These are phyloP conservation scores for Alternaria solani DNA, from an alignment of 2,329 filamentous ascomycete species.

Conservation along the genomic window DNA sequence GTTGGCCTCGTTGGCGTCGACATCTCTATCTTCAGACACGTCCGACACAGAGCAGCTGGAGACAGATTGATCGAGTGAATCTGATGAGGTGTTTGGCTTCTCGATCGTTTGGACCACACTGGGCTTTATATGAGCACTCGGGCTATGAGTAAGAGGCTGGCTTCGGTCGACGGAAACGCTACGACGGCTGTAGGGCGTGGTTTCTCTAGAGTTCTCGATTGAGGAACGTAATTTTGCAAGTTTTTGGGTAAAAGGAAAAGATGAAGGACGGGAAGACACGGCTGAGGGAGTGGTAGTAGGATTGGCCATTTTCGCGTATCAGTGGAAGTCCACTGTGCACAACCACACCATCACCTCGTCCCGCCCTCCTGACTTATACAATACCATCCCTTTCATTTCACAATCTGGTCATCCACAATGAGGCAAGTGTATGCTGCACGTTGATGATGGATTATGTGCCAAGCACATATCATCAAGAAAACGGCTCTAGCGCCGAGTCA, in stretches of 20 bases:
- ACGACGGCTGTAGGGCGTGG: not conserved
- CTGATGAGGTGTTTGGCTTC: not conserved
- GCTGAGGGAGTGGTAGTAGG: not conserved
- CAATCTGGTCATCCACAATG: not conserved
- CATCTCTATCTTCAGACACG: not conserved
- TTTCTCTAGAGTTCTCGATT: not conserved
- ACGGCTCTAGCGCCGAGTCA: constrained; percentile 8
- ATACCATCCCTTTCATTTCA: not conserved
- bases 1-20: not conserved
- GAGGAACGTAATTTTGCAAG: not conserved
- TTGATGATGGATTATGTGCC: constrained; percentile 5
- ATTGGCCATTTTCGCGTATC: not conserved
- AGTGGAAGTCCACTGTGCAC: not conserved
- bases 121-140: not conserved
- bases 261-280: not conserved
- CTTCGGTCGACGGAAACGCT: not conserved
- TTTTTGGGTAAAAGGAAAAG: not conserved
- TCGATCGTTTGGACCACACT: not conserved
- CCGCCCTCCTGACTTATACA: not conserved
- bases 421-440: not conserved
- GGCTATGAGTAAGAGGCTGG: no score
- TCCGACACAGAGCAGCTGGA: not conserved
- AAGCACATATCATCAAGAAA: constrained; percentile 4
- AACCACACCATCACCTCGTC: not conserved
- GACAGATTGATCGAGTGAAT: not conserved